Evolutionary conservation across 139 green algal genomes (phyloP), one percentile per base, ranked within the genome.

Genomic region (Raphidocelis subcapitata): DNA sequence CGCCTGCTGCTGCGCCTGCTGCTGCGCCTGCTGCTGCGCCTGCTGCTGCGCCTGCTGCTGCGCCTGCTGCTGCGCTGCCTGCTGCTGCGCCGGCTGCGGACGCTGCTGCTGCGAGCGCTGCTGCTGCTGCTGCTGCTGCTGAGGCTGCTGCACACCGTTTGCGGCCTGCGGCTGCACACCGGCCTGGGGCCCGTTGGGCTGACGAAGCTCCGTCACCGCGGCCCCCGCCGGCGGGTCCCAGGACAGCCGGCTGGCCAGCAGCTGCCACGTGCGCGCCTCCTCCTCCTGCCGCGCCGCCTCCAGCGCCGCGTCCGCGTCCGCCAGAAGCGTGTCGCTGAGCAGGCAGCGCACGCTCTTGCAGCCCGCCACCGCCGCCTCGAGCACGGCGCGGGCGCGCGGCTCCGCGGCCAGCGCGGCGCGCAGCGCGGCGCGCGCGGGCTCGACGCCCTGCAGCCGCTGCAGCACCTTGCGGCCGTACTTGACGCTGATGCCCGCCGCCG

Each of bases 401-500:
- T 24, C 16, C 10, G 18, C 21, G 33, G 41, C 41, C 31, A 76
- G 54, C 32, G 77, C 77, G 1, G 66, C 52, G 51, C 63, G 37
- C 66, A 83, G 72, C 14, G 72, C 65, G 12, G 24, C 23, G 1
- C 72, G 65, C 1, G 73, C 73, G n/a, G 79, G 73, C 1, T 20
- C 69, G 10, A 79, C 73, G 26, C 47, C 41, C 73, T 75, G 68
- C 65, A 84, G 67, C 15, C 79, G 79, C 69, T 81, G 79, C 67
- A 78, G 66, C 72, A 82, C 76, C 81, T 86, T 86, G 44, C 70
- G 65, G 10, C 81, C 76, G 32, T 86, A 86, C 57, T 86, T 86
- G 44, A 81, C 67, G 29, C 72, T 79, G 76, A 86, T 81, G 68
- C 81, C 81, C 2, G 62, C 69, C 1, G 72, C 72, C 8, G 4